Evolutionary conservation across 108 stramenopile species (phyloP).

Genomic region (Cyclotella cryptica): DNA sequence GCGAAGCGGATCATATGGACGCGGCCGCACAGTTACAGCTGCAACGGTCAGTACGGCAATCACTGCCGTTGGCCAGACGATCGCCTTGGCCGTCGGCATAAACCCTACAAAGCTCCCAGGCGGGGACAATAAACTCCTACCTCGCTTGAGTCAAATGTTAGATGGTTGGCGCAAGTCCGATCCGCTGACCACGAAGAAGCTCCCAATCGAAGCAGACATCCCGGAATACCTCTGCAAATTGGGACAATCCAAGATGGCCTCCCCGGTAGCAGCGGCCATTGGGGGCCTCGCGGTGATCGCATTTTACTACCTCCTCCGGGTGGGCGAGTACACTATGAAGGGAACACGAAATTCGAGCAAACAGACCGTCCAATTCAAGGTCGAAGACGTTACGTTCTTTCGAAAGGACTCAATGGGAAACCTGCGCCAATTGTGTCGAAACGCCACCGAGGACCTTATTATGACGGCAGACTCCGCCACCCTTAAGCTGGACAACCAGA

Average conservation of each 20-base stretch:
- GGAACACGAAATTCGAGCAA: neutral
- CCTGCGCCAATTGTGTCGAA: neutral
- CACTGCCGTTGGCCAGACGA: conserved; percentile 12
- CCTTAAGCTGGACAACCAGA: too few species aligned
- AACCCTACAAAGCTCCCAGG: conserved; percentile 4
- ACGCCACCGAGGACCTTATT: neutral
- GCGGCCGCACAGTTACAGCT: neutral
- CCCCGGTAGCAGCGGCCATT: neutral
- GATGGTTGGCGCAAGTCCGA: conserved; percentile 5
- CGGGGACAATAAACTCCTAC: neutral
- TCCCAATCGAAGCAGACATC: conserved; percentile 17
- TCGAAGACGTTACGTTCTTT: conserved; percentile 16
- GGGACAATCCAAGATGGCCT: neutral
- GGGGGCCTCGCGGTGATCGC: conserved; percentile 5
- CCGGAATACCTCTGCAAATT: neutral
- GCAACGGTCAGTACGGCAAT: neutral
- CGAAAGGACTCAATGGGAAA: neutral
- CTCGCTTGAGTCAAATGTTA: neutral
- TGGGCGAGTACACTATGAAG: conserved; percentile 26
- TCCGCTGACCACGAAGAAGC: conserved; percentile 1
- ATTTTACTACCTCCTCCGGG: conserved; percentile 12
- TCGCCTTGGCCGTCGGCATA: neutral
- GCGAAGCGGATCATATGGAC: neutral
- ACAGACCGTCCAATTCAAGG: conserved; percentile 15
- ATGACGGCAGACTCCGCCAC: neutral